Conservation (phyloP, 805 yeast species). For the Spathaspora hagerdaliae region DNA sequence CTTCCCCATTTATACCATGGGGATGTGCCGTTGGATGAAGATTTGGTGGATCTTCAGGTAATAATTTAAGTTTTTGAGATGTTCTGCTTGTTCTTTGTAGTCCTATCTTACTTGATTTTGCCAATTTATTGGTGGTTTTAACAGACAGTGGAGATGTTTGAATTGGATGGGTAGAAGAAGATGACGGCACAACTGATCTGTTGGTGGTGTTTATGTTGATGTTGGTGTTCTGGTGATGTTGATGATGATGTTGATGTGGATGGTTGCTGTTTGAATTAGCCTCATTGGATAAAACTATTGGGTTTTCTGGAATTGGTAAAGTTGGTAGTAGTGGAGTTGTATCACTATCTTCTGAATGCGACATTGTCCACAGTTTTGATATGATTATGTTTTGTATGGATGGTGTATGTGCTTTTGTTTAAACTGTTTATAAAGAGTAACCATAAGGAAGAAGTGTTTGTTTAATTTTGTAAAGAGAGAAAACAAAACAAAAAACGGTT, state of each 20-base stretch:
- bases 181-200: slow-evolving; percentile 8
- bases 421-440: background rate
- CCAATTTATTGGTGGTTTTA: slow-evolving; percentile 21
- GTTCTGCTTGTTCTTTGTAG: slow-evolving; percentile 75
- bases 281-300: slow-evolving; percentile 2
- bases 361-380: background rate
- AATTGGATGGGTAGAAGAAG: background rate
- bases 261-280: background rate
- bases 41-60: slow-evolving; percentile 45
- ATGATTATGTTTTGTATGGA: too few relatives aligned
- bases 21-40: background rate
- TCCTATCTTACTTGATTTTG: slow-evolving; percentile 49
- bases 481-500: too few relatives aligned
- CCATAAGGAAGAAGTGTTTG: too few relatives aligned
- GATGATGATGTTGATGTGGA: background rate
- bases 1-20: background rate
- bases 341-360: background rate
- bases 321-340: slow-evolving; percentile 12
- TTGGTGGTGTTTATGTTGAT: slow-evolving; percentile 4
- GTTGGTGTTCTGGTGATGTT: background rate
- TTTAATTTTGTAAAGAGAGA: too few relatives aligned
- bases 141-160: slow-evolving; percentile 16
- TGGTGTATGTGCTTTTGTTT: too few relatives aligned
- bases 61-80: slow-evolving; percentile 64
- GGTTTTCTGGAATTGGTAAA: slow-evolving; percentile 10